Evolutionary conservation across 129 eudicot genomes (phyloP).

Genomic region (Chrysanthemum seticuspe): DNA sequence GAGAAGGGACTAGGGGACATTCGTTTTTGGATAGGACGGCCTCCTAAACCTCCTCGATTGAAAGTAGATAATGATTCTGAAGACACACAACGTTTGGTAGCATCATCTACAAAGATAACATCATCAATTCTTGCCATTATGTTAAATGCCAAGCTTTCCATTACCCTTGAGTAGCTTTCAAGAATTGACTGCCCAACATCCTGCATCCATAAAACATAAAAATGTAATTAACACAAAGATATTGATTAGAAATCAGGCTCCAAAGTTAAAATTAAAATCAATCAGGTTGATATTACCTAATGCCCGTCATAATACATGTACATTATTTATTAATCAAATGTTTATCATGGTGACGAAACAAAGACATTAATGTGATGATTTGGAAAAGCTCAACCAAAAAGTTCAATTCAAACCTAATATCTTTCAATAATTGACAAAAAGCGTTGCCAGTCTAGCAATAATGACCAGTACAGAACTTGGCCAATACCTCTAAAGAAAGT

Average conservation of each 20-base stretch:
- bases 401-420: not conserved
- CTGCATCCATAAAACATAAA: constrained; percentile 14
- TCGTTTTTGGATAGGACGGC: constrained; percentile 73
- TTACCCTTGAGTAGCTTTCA: constrained; percentile 64
- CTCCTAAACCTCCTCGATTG: constrained; percentile 69
- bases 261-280: too few species aligned
- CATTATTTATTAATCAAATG: not conserved
- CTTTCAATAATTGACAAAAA: not conserved
- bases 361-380: not conserved
- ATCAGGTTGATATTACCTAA: not conserved
- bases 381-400: not conserved
- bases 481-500: not conserved
- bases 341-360: not conserved
- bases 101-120: constrained; percentile 59
- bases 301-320: too few species aligned
- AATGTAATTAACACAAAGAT: not conserved
- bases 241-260: not conserved
- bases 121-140: constrained; percentile 59
- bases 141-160: constrained; percentile 59
- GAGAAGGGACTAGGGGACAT: constrained; percentile 92
- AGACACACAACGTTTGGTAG: constrained; percentile 47
- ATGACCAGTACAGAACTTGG: not conserved
- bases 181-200: constrained; percentile 63
- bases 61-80: constrained; percentile 61
- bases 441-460: not conserved